phyloP scores from a whole-genome alignment of 768 basidiomycete species.

The Kwoniella pini region DNA sequence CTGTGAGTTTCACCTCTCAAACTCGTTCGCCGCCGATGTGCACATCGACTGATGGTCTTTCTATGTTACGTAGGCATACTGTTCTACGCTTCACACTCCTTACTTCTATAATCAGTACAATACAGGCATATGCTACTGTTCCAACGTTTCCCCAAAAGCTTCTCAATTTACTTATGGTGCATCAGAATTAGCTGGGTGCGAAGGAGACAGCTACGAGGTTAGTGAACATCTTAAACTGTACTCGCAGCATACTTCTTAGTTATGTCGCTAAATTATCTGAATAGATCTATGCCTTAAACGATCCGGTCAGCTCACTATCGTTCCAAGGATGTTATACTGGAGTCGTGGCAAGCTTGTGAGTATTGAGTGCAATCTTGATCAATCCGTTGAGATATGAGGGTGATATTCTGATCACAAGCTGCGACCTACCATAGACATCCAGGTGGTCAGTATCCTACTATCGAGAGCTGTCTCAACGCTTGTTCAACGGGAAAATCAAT shows the following conservation, averaged over 20 bases:
- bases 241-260: neutral
- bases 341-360: slow-evolving; percentile 1
- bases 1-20: neutral
- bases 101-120: slow-evolving; percentile 8
- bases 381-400: neutral
- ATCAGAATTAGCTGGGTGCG: slow-evolving; percentile 2
- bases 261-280: neutral
- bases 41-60: neutral
- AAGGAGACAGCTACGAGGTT: slow-evolving; percentile 3
- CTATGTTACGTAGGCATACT: neutral
- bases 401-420: neutral
- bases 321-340: slow-evolving; percentile 4
- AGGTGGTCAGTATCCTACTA: neutral
- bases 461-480: slow-evolving; percentile 1
- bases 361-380: neutral
- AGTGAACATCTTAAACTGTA: too few species aligned
- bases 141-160: neutral
- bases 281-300: slow-evolving; percentile 2
- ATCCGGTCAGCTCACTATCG: neutral
- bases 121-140: slow-evolving; percentile 1
- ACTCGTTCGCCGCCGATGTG: neutral
- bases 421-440: neutral
- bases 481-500: slow-evolving; percentile 3
- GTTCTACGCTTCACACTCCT: neutral
- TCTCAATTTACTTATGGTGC: neutral